Base-by-base conservation (phyloP, 768 basidiomycete genomes). In the Lanmaoa rubissima region DNA sequence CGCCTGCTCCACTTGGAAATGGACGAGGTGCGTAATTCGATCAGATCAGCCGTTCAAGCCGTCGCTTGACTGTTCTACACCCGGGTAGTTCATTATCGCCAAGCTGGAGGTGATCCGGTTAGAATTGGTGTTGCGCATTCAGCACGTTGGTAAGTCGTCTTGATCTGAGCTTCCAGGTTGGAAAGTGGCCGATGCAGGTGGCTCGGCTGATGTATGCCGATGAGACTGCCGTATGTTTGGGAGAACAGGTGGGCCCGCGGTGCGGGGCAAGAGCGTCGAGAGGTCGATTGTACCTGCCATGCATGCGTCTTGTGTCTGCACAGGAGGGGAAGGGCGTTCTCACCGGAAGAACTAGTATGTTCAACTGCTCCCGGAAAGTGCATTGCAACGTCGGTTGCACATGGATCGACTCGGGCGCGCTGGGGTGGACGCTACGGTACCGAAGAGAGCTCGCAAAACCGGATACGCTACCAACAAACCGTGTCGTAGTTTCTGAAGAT, bases 1-100 rank as follows among this genome's bases (percentile, higher is more conserved):
- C 62, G 67, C 3, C 58, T 68, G 26, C 56, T 68, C 39, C 53
- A 66, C 5, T 40, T 68, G 34, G 66, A 68, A 35, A 67, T 68
- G 45, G 62, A 66, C 58, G 67, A 69, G 53, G 64, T 65, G 39
- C 48, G 61, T 46, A 1, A 1, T 17, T 44, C 3, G 21, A 24
- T 24, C 21, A 1, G 41, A 48, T 50, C 9, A 41, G 16, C 11
- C 13, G 26, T 32, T 24, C 3, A 38, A 35, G 24, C 12, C 2
- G 21, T 24, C n/a, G 41, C n/a, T 40, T 42, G 56, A 31, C 47
- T 19, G 43, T 35, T 42, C 5, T 28, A 10, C 16, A 6, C 24
- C 26, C 13, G 19, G 21, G 16, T 21, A 68, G 66, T 66, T 68
- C 52, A 48, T 66, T 5, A 5, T 16, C 3, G 1, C 47, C 24